A percentile compares a stretch with the other conserved stretches of the same genome.
These are phyloP conservation scores for Cytospora piceae DNA, from an alignment of 2,329 filamentous ascomycete species.

Conservation along the genomic window DNA sequence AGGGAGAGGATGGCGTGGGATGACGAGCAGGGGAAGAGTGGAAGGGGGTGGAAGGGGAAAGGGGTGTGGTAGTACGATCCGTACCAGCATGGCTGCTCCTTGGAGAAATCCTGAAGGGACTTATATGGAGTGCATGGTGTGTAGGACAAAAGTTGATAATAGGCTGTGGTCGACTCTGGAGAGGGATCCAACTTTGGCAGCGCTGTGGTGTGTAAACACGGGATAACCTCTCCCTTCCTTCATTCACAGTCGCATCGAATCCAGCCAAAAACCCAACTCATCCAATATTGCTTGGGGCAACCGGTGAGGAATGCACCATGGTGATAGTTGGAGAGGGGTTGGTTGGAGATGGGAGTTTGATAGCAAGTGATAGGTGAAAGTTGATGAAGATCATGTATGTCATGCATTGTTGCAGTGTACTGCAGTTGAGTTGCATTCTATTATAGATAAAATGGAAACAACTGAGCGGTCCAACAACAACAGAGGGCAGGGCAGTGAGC, in stretches of 20 bases:
- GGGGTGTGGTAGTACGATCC: conserved; percentile 9
- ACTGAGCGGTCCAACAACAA: neutral
- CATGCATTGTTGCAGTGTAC: neutral
- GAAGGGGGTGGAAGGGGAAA: neutral
- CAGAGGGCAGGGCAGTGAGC: conserved; percentile 5
- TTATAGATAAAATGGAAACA: conserved; percentile 4
- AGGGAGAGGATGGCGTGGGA: conserved; percentile 19
- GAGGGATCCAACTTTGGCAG: conserved; percentile 21
- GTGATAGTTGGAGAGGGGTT: neutral
- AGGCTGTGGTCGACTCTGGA: conserved; percentile 17
- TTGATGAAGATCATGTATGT: neutral
- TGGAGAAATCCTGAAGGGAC: neutral
- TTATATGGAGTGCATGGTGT: neutral
- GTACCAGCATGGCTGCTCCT: conserved; percentile 6
- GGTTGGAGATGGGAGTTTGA: neutral
- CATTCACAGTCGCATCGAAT: neutral
- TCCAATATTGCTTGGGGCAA: neutral
- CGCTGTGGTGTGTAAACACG: neutral
- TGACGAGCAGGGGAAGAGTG: conserved; percentile 21
- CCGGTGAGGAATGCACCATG: neutral
- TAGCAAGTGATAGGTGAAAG: neutral
- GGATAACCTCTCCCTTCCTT: neutral
- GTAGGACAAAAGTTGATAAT: conserved; percentile 9
- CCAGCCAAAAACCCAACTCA: neutral
- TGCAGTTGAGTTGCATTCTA: conserved; percentile 1